phyloP scores from a whole-genome alignment of 208 protist species.

The Trypanosoma brucei region DNA sequence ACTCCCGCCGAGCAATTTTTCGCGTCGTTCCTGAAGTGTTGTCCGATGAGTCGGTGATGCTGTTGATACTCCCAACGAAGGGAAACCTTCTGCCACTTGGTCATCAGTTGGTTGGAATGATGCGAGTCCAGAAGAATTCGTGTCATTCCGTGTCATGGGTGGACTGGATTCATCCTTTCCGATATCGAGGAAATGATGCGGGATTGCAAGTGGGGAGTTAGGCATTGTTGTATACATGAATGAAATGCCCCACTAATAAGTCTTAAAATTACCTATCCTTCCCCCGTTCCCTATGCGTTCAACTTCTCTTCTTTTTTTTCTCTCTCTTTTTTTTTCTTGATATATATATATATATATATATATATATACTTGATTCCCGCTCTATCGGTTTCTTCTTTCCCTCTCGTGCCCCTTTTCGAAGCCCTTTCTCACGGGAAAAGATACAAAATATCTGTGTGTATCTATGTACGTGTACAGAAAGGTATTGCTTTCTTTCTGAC shows the following conservation, averaged over 20 bases:
- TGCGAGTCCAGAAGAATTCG: not conserved
- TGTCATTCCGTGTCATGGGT: slow-evolving; percentile 1
- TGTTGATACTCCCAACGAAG: not conserved
- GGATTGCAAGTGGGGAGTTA: slow-evolving; percentile 1
- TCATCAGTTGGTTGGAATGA: slow-evolving; percentile 1
- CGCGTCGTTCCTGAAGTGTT: slow-evolving; percentile 76
- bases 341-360: slow-evolving; percentile 16
- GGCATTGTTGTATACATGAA: slow-evolving; percentile 24
- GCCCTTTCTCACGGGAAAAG: too few species aligned
- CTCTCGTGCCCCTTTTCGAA: not conserved
- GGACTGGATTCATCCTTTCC: not conserved
- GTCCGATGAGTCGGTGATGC: slow-evolving; percentile 21
- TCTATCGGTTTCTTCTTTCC: slow-evolving; percentile 8
- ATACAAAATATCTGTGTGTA: too few species aligned
- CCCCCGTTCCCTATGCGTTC: not conserved
- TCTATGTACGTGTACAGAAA: too few species aligned
- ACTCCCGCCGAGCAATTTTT: slow-evolving; percentile 34
- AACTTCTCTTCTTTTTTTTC: slow-evolving; percentile 16
- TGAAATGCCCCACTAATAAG: slow-evolving; percentile 1
- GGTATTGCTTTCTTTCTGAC: too few species aligned
- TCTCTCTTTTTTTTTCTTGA: not conserved
- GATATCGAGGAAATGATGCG: not conserved
- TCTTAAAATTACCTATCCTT: slow-evolving; percentile 8
- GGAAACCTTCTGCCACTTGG: not conserved
- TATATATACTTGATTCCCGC: slow-evolving; percentile 14